Conservation (phyloP, 768 basidiomycete species). For the Amyloporia xantha region DNA sequence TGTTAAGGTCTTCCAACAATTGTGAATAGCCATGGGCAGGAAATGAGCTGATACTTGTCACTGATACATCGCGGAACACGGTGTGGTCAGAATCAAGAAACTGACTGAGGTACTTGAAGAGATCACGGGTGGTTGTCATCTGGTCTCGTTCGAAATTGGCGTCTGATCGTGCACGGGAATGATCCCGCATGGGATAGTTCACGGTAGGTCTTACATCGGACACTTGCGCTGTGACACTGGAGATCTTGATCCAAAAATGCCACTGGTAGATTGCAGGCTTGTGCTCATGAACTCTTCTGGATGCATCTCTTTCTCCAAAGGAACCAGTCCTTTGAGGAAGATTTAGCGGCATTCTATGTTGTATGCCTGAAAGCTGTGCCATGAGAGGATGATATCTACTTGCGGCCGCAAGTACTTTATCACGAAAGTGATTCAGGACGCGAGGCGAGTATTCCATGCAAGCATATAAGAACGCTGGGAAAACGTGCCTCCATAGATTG, state of each 20-base stretch:
- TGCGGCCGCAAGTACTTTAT: constrained; percentile 59
- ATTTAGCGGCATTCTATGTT: constrained; percentile 43
- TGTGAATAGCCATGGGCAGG: constrained; percentile 71
- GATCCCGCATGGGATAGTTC: constrained; percentile 50
- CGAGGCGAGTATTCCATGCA: constrained; percentile 44
- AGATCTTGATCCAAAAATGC: constrained; percentile 76
- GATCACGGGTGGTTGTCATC: constrained; percentile 70
- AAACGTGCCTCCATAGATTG: constrained; percentile 69
- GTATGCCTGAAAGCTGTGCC: constrained; percentile 68
- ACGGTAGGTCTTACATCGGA: constrained; percentile 54
- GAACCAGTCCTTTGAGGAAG: constrained; percentile 35
- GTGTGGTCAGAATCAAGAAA: constrained; percentile 84
- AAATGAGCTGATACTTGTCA: constrained; percentile 84
- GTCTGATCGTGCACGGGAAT: constrained; percentile 65
- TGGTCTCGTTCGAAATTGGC: constrained; percentile 75
- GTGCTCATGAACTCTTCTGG: constrained; percentile 49
- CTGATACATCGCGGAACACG: constrained; percentile 78
- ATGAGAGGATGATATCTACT: constrained; percentile 68
- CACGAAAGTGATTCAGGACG: constrained; percentile 49
- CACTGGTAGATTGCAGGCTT: constrained; percentile 64
- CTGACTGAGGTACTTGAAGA: constrained; percentile 81
- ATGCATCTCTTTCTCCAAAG: constrained; percentile 43
- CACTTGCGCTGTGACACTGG: constrained; percentile 75
- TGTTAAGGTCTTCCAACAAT: constrained; percentile 76
- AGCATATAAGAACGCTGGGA: constrained; percentile 54